Conservation (phyloP, 139 green algal genomes). For the Protoeuglena noctilucae region DNA sequence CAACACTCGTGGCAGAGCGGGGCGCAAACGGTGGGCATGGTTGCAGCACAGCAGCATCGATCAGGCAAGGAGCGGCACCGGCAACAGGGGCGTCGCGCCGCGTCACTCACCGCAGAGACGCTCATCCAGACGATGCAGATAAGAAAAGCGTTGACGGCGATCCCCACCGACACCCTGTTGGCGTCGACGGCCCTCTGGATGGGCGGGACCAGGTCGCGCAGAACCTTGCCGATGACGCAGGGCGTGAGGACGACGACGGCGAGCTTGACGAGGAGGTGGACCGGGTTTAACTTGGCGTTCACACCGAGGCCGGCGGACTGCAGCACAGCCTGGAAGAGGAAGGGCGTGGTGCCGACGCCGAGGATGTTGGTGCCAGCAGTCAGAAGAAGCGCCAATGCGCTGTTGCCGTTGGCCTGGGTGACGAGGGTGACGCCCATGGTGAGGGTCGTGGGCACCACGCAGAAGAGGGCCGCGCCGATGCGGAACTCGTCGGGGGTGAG, state of each 20-base stretch:
- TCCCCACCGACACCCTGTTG: no score
- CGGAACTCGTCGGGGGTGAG: constrained; percentile 10
- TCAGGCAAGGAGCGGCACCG: no score
- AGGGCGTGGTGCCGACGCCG: constrained; percentile 53
- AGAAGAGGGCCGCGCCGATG: constrained; percentile 61
- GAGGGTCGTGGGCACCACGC: constrained; percentile 59
- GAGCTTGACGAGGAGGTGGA: constrained; percentile 59
- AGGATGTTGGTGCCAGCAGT: constrained; percentile 60
- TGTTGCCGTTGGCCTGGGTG: constrained; percentile 33
- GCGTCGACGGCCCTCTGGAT: constrained; percentile 22
- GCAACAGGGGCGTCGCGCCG: no score
- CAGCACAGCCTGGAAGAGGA: constrained; percentile 1
- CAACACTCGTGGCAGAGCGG: no score
- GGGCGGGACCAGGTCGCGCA: constrained; percentile 19
- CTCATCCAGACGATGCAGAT: constrained; percentile 54
- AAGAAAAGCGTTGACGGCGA: no score
- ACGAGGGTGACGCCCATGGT: constrained; percentile 29
- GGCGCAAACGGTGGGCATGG: no score
- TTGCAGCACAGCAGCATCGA: no score
- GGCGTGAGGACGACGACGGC: constrained; percentile 50
- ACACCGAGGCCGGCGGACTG: constrained; percentile 10
- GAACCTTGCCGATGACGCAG: constrained; percentile 23
- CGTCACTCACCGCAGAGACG: no score
- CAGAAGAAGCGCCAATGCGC: constrained; percentile 57
- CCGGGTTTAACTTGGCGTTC: no score